Conservation (phyloP, 148 eudicot genomes). For the Camellia japonica region DNA sequence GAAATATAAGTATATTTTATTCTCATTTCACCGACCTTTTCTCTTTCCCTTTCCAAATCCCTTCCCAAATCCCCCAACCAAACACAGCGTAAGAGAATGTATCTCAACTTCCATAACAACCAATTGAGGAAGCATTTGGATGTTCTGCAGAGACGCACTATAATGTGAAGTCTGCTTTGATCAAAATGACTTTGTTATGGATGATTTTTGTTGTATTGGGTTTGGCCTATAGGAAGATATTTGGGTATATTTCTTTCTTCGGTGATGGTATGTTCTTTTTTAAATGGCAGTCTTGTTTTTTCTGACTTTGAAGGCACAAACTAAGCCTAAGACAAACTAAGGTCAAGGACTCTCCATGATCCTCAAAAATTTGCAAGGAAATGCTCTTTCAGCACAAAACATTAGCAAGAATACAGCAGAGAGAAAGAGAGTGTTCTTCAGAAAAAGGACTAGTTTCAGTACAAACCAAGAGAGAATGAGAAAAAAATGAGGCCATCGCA, state of each 20-base stretch:
- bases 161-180: constrained; percentile 49
- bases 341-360: constrained; percentile 50
- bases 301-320: constrained; percentile 37
- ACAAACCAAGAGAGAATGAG: constrained; percentile 30
- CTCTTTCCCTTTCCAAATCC: too few relatives aligned
- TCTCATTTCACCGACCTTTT: too few relatives aligned
- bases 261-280: neutral
- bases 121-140: too few relatives aligned
- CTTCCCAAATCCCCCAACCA: too few relatives aligned
- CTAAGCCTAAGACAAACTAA: constrained; percentile 47
- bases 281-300: neutral
- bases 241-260: constrained; percentile 35
- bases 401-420: constrained; percentile 26
- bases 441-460: constrained; percentile 28
- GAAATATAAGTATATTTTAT: too few relatives aligned
- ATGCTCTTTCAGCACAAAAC: constrained; percentile 27
- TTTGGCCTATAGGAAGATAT: constrained; percentile 63
- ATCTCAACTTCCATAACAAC: too few relatives aligned
- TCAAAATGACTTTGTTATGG: constrained; percentile 48
- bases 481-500: constrained; percentile 43
- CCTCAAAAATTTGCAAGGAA: constrained; percentile 27
- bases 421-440: constrained; percentile 49
- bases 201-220: constrained; percentile 58
- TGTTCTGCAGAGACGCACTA: constrained; percentile 46
- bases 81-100: too few relatives aligned